These are phyloP conservation scores for Fusarium hainanense DNA, from an alignment of 2,329 filamentous ascomycete genomes.

Conservation along the genomic window DNA sequence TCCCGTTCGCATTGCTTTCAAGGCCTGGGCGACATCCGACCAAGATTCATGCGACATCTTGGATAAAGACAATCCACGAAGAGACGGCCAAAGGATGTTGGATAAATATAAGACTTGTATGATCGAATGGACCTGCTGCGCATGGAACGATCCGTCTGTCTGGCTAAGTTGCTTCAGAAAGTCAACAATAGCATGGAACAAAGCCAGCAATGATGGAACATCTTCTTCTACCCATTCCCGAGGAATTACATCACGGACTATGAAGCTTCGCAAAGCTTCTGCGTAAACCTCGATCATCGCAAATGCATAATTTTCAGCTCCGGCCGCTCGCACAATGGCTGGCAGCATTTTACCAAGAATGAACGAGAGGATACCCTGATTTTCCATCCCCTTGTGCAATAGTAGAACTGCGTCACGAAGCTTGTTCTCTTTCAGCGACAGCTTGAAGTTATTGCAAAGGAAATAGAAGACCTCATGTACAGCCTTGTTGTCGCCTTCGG, in stretches of 20 bases:
- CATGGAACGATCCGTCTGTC: slow-evolving; percentile 32
- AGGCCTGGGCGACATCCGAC: slow-evolving; percentile 29
- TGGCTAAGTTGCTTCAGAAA: slow-evolving; percentile 45
- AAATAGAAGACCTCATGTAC: slow-evolving; percentile 66
- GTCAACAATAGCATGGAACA: slow-evolving; percentile 49
- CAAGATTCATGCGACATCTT: slow-evolving; percentile 22
- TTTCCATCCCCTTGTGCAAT: slow-evolving; percentile 61
- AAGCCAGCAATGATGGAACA: slow-evolving; percentile 48
- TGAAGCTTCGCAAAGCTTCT: slow-evolving; percentile 54
- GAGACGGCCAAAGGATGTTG: slow-evolving; percentile 49
- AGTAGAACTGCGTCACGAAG: slow-evolving; percentile 60
- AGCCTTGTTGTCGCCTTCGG: slow-evolving; percentile 62
- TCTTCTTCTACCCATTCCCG: slow-evolving; percentile 52
- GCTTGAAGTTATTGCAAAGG: slow-evolving; percentile 67
- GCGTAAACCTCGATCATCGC: slow-evolving; percentile 63
- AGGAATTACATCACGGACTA: slow-evolving; percentile 52
- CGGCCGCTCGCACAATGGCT: slow-evolving; percentile 58
- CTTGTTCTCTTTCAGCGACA: slow-evolving; percentile 61
- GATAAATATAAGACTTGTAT: slow-evolving; percentile 44
- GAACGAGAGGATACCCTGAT: slow-evolving; percentile 58
- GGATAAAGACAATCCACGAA: slow-evolving; percentile 40
- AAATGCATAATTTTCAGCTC: slow-evolving; percentile 54
- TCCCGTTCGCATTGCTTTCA: slow-evolving; percentile 34
- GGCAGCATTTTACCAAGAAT: slow-evolving; percentile 65
- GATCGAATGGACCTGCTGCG: slow-evolving; percentile 45